Conservation (phyloP, 2,329 filamentous ascomycete genomes). For the Penicillium palitans region DNA sequence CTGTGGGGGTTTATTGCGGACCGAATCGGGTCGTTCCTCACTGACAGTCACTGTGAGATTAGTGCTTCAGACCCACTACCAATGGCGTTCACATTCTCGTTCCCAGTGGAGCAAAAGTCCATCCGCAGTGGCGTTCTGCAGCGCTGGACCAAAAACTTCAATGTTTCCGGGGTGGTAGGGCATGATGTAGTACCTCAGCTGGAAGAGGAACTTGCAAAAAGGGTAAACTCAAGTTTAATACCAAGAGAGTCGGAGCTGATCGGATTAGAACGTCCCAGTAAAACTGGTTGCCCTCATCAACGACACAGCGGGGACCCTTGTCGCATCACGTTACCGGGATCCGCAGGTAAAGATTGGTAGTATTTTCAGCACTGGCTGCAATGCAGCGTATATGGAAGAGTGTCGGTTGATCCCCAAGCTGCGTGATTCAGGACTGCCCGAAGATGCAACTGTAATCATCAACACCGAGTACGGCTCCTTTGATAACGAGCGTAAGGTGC, state of each 20-base stretch:
- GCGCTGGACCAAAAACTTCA: constrained; percentile 90
- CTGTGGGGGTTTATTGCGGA: constrained; percentile 88
- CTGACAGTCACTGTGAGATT: constrained; percentile 65
- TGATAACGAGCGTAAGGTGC: constrained; percentile 78
- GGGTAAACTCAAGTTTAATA: constrained; percentile 44
- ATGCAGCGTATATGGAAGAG: constrained; percentile 92
- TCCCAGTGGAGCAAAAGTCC: constrained; percentile 80
- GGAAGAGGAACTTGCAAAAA: constrained; percentile 67
- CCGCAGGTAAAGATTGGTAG: constrained; percentile 83
- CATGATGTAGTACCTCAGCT: constrained; percentile 81
- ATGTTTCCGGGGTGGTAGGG: constrained; percentile 83
- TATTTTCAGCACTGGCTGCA: constrained; percentile 94
- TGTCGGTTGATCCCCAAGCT: constrained; percentile 83
- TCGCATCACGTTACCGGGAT: constrained; percentile 89
- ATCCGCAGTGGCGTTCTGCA: constrained; percentile 83
- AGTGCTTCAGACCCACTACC: constrained; percentile 52
- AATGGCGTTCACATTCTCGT: constrained; percentile 87
- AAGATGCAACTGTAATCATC: constrained; percentile 78
- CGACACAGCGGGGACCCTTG: constrained; percentile 89
- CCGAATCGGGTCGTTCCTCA: constrained; percentile 75
- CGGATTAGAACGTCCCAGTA: constrained; percentile 70
- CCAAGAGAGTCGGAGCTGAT: neutral
- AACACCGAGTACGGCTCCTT: constrained; percentile 95
- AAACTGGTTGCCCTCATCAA: constrained; percentile 86
- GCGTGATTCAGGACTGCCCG: constrained; percentile 72